A percentile compares a stretch with the other conserved stretches of the same genome.
Evolutionary conservation across 2,329 filamentous ascomycete species (phyloP).

Genomic region (Nothophoma quercina): DNA sequence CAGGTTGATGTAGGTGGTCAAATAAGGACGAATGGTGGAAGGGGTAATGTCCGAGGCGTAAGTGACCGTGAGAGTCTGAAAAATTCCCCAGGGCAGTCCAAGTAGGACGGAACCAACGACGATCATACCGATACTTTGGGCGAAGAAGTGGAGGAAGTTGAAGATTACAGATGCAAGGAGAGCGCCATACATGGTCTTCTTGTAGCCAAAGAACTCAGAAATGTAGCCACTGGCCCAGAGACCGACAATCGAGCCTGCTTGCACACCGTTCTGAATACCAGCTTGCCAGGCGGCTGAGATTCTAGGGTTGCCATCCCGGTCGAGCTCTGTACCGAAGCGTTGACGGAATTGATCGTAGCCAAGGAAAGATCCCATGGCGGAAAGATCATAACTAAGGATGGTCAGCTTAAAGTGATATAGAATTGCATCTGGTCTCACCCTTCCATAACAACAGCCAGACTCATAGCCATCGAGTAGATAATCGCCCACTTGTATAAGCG

Average conservation of each 20-base stretch:
- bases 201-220: constrained; percentile 20
- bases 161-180: constrained; percentile 15
- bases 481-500: constrained; percentile 79
- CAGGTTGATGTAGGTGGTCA: constrained; percentile 70
- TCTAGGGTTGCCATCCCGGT: constrained; percentile 14
- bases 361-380: constrained; percentile 78
- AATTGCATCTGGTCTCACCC: constrained; percentile 67
- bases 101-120: constrained; percentile 64
- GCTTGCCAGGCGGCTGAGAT: constrained; percentile 26
- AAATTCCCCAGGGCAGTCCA: constrained; percentile 45
- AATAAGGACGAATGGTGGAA: constrained; percentile 65
- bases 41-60: constrained; percentile 64
- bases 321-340: constrained; percentile 45
- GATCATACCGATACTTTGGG: constrained; percentile 47
- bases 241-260: constrained; percentile 21
- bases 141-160: constrained; percentile 52
- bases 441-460: constrained; percentile 86
- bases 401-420: no score
- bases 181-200: constrained; percentile 23
- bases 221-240: constrained; percentile 38
- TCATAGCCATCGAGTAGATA: constrained; percentile 79
- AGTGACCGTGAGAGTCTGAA: constrained; percentile 15
- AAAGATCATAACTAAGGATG: constrained; percentile 64
- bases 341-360: constrained; percentile 51
- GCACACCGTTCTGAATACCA: constrained; percentile 22